phyloP scores from a whole-genome alignment of 176 grass and related monocot species.

The Secale cereale region DNA sequence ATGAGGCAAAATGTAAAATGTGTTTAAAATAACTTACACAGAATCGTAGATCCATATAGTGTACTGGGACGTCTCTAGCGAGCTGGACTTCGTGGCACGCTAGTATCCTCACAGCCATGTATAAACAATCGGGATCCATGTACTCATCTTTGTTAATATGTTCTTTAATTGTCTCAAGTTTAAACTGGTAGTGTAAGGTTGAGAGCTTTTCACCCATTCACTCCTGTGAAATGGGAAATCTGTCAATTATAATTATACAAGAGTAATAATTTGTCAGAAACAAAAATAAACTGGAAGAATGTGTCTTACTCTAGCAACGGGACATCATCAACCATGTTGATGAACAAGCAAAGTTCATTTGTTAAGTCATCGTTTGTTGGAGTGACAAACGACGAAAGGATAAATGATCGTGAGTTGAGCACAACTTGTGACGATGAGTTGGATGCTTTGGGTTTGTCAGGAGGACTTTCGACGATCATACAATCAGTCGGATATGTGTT shows the following conservation, averaged over 20 bases:
- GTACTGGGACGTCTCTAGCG: neutral
- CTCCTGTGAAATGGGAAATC: neutral
- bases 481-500: neutral
- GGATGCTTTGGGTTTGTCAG: neutral
- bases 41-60: neutral
- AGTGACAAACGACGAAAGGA: neutral
- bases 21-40: neutral
- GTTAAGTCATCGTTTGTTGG: neutral
- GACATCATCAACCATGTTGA: neutral
- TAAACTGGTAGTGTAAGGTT: neutral
- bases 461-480: neutral
- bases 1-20: neutral
- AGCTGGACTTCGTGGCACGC: neutral
- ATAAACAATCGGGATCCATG: neutral
- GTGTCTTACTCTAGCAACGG: neutral
- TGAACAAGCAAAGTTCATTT: neutral
- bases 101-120: neutral
- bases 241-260: neutral
- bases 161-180: neutral
- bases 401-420: neutral
- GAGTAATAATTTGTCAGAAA: neutral
- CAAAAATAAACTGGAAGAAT: neutral
- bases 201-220: neutral
- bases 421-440: neutral
- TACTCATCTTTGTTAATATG: neutral